A percentile compares a stretch with the other conserved stretches of the same genome.
phyloP scores from a whole-genome alignment of 2,329 filamentous ascomycete species.

The Colletotrichum shisoi region DNA sequence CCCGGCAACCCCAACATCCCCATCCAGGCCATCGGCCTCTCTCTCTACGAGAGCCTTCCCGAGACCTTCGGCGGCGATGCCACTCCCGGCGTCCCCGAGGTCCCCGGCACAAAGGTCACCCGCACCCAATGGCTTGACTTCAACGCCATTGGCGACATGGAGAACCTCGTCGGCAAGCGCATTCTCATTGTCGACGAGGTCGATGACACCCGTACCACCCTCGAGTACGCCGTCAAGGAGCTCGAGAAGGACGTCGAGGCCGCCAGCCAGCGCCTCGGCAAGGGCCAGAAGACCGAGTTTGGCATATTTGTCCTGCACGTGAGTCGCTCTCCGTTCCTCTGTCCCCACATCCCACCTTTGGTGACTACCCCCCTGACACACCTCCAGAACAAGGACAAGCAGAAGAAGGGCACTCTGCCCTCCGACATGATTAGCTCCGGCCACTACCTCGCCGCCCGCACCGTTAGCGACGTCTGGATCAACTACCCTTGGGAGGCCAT shows the following conservation, averaged over 20 bases:
- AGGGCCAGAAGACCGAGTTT: constrained; percentile 78
- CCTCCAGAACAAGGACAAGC: constrained; percentile 92
- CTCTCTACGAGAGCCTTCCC: constrained; percentile 87
- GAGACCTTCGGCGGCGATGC: constrained; percentile 60
- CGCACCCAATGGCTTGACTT: constrained; percentile 98
- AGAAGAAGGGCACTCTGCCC: constrained; percentile 88
- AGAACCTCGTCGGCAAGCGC: constrained; percentile 88
- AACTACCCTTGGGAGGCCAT: constrained; percentile 98
- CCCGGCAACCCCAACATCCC: constrained; percentile 90
- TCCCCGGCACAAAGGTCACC: constrained; percentile 90
- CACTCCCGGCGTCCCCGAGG: constrained; percentile 68
- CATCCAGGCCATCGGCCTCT: constrained; percentile 98
- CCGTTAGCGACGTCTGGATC: constrained; percentile 95
- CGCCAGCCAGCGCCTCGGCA: constrained; percentile 74
- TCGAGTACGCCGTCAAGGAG: constrained; percentile 93
- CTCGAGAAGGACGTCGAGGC: constrained; percentile 91
- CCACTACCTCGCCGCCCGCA: constrained; percentile 85
- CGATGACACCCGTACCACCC: constrained; percentile 90
- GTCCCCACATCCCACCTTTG: neutral
- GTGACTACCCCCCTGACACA: constrained; percentile 36
- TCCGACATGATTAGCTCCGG: constrained; percentile 75
- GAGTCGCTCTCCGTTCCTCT: constrained; percentile 48
- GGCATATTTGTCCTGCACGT: constrained; percentile 95
- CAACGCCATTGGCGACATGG: constrained; percentile 80
- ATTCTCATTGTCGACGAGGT: constrained; percentile 95